Evolutionary conservation across 2,329 filamentous ascomycete species (phyloP).

Genomic region (Sphaceloma murrayae): DNA sequence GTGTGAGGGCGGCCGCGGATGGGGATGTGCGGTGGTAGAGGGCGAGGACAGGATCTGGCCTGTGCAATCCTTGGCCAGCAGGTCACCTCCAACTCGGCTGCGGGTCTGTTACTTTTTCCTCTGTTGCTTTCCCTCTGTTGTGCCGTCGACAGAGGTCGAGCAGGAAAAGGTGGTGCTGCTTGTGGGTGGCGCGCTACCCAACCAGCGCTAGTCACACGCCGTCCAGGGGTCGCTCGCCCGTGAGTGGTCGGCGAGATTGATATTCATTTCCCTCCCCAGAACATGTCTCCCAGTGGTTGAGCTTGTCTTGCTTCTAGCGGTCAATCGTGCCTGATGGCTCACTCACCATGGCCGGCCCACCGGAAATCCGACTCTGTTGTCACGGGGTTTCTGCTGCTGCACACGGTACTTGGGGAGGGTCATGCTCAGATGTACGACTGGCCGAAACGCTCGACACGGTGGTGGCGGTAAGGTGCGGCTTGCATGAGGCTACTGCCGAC

Average conservation of each 20-base stretch:
- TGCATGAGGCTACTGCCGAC: constrained; percentile 11
- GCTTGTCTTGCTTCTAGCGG: constrained; percentile 9
- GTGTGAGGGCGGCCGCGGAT: background rate
- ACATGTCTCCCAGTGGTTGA: constrained; percentile 13
- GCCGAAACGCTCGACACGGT: background rate
- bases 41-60: constrained; percentile 5
- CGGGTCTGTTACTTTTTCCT: background rate
- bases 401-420: too few species aligned
- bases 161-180: background rate
- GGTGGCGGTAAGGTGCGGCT: background rate
- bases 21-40: constrained; percentile 4
- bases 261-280: constrained; percentile 13
- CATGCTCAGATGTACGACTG: too few species aligned
- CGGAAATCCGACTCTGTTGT: constrained; percentile 5
- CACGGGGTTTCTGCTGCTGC: too few species aligned
- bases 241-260: constrained; percentile 12
- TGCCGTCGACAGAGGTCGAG: too few species aligned
- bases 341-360: constrained; percentile 1
- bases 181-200: background rate
- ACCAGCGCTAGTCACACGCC: constrained; percentile 10
- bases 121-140: too few species aligned
- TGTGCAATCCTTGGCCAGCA: constrained; percentile 6
- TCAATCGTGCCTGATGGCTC: constrained; percentile 5
- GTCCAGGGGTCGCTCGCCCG: constrained; percentile 7
- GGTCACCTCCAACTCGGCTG: background rate